A percentile compares a stretch with the other conserved stretches of the same genome.
phyloP scores from a whole-genome alignment of 176 grass and related monocot species.

The Musa schizocarpa region DNA sequence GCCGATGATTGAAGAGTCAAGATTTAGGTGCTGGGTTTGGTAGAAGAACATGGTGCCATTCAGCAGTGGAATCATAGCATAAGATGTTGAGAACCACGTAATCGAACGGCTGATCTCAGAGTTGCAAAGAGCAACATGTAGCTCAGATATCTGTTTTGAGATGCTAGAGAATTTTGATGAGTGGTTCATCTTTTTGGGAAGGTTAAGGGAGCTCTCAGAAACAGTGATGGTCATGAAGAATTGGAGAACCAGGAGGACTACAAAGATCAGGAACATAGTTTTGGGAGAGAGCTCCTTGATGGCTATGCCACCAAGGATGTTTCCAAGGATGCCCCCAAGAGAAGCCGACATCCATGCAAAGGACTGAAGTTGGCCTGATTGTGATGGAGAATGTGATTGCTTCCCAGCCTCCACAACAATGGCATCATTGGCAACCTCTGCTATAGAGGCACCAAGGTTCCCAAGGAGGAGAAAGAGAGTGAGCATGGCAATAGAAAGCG shows the following conservation, averaged over 20 bases:
- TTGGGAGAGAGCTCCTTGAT: slow-evolving; percentile 59
- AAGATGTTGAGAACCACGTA: slow-evolving; percentile 73
- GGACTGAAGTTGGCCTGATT: slow-evolving; percentile 70
- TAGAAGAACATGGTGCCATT: slow-evolving; percentile 96
- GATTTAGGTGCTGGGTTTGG: slow-evolving; percentile 70
- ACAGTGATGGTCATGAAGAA: slow-evolving; percentile 51
- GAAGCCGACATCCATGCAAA: slow-evolving; percentile 84
- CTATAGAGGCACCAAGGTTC: slow-evolving; percentile 91
- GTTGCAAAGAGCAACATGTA: slow-evolving; percentile 40
- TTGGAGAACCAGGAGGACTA: slow-evolving; percentile 62
- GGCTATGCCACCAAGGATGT: slow-evolving; percentile 77
- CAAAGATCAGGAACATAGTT: slow-evolving; percentile 67
- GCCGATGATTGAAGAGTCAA: slow-evolving; percentile 78
- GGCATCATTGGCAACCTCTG: slow-evolving; percentile 97
- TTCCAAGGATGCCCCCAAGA: slow-evolving; percentile 75
- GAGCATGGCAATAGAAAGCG: slow-evolving; percentile 50
- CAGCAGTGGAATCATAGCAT: slow-evolving; percentile 63
- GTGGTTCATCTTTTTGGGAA: slow-evolving; percentile 44
- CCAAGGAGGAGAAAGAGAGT: slow-evolving; percentile 85
- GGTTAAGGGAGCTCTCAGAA: slow-evolving; percentile 68
- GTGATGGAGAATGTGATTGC: slow-evolving; percentile 31
- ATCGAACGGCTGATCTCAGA: slow-evolving; percentile 60
- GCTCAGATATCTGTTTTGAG: slow-evolving; percentile 62
- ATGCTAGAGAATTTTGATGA: slow-evolving; percentile 41
- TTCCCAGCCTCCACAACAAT: slow-evolving; percentile 82